Base-by-base conservation (phyloP, 1,139 yeast genomes). In the Kodamaea suecica region DNA sequence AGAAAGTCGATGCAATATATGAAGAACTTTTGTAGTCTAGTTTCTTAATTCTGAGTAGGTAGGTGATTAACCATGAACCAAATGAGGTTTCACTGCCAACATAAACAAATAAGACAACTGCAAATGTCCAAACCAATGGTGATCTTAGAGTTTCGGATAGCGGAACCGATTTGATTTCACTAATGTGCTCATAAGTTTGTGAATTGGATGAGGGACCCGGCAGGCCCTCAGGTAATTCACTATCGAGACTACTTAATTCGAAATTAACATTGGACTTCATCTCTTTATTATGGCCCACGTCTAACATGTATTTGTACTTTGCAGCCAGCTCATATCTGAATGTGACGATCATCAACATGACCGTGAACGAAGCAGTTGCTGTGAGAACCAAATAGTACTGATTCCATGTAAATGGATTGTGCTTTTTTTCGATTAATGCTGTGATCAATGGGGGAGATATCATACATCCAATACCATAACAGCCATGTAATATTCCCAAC, bases 71-170 rank as follows among this genome's bases (percentile, higher is more conserved):
- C 88, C 88, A 83, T 2, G 81, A 65, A 0, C 86, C 88, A 41
- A 82, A 75, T 3, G 83, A 70, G n/a, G 75, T 72, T 51, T 81
- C 88, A 5, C 78, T 77, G 2, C 92, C 90, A 21, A 80, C 70
- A 46, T 81, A 81, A 7, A 76, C 50, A 52, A 81, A 80, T 29
- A 82, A 53, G 33, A 71, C 66, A 0, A 62, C 23, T 1, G 86
- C 63, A 45, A 77, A 72, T 12, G 69, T 48, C 55, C 74, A 57
- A 7, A 80, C 70, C 15, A 70, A 52, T 23, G 63, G 69, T 33
- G 73, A 69, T 25, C 53, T 56, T 12, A 79, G 33, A 8, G 76
- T 58, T 21, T 60, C 63, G 3, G 41, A 33, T 9, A 70, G 41
- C 23, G 55, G 46, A 10, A 42, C 47, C 4, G 44, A 31, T 10